phyloP scores from a whole-genome alignment of 257 asterid species.

The Fraxinus anomala region DNA sequence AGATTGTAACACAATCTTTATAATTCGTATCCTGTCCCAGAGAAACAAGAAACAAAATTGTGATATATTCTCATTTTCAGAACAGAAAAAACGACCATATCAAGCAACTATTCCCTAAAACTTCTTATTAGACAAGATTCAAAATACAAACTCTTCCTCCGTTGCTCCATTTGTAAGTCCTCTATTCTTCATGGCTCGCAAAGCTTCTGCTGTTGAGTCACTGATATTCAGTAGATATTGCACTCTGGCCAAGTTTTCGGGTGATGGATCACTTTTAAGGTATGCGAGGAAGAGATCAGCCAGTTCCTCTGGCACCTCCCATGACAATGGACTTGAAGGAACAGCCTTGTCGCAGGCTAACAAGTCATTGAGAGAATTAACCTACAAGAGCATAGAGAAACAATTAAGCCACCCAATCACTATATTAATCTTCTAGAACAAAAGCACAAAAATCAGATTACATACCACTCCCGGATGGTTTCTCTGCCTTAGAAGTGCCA shows the following conservation, averaged over 20 bases:
- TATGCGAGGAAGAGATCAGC: slow-evolving; percentile 69
- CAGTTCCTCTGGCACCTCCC: slow-evolving; percentile 86
- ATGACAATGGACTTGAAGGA: slow-evolving; percentile 70
- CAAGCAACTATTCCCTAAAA: neutral
- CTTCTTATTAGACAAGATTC: slow-evolving; percentile 17
- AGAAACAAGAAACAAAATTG: slow-evolving; percentile 29
- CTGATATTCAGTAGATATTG: slow-evolving; percentile 82
- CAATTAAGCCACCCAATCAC: neutral
- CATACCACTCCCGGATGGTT: slow-evolving; percentile 81
- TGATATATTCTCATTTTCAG: slow-evolving; percentile 18
- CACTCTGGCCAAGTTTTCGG: slow-evolving; percentile 68
- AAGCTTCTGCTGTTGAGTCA: slow-evolving; percentile 69
- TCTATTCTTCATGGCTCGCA: slow-evolving; percentile 52
- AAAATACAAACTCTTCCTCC: slow-evolving; percentile 79
- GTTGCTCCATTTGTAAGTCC: slow-evolving; percentile 42
- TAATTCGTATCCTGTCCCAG: slow-evolving; percentile 8
- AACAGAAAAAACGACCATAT: neutral
- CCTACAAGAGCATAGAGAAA: slow-evolving; percentile 44
- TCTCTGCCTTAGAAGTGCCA: slow-evolving; percentile 79
- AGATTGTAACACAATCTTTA: slow-evolving; percentile 8
- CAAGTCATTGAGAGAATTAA: slow-evolving; percentile 78
- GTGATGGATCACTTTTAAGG: slow-evolving; percentile 52
- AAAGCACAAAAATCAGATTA: slow-evolving; percentile 9
- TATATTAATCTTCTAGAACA: neutral
- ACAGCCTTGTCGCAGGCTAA: slow-evolving; percentile 97